phyloP scores from a whole-genome alignment of 257 asterid species.

The Solanum lycopersicoides region DNA sequence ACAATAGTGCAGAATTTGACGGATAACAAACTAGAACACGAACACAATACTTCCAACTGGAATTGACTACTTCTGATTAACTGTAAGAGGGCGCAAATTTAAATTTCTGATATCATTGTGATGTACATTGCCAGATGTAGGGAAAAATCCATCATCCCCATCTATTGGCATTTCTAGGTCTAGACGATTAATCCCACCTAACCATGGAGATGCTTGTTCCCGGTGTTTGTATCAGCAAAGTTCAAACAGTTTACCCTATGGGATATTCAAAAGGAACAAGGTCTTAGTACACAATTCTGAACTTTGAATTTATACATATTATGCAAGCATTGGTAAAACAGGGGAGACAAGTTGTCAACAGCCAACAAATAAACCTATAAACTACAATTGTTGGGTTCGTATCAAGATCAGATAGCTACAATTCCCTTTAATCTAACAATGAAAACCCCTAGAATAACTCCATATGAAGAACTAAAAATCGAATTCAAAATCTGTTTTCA shows the following conservation, averaged over 20 bases:
- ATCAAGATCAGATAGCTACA: not conserved
- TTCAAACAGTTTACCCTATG: not conserved
- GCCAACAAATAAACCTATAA: not conserved
- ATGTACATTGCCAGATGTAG: slow-evolving; percentile 43
- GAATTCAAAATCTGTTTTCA: not conserved
- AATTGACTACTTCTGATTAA: slow-evolving; percentile 72
- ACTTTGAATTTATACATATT: not conserved
- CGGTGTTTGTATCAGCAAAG: slow-evolving; percentile 60
- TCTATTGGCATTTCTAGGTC: slow-evolving; percentile 68
- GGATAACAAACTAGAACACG: slow-evolving; percentile 93
- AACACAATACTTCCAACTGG: slow-evolving; percentile 83
- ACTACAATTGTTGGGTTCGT: not conserved
- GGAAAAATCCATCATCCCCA: slow-evolving; percentile 92
- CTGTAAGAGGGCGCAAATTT: slow-evolving; percentile 6
- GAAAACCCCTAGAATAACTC: not conserved
- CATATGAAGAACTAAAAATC: not conserved
- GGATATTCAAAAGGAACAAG: not conserved
- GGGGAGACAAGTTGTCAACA: not conserved
- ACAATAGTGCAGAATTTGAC: slow-evolving; percentile 95
- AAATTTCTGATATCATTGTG: not conserved
- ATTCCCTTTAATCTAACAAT: not conserved
- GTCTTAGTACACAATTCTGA: not conserved
- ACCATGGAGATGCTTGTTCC: slow-evolving; percentile 92
- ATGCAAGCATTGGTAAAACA: not conserved
- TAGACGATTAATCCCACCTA: slow-evolving; percentile 67